phyloP scores from a whole-genome alignment of 768 basidiomycete genomes.

The Psilocybe subaeruginosa region DNA sequence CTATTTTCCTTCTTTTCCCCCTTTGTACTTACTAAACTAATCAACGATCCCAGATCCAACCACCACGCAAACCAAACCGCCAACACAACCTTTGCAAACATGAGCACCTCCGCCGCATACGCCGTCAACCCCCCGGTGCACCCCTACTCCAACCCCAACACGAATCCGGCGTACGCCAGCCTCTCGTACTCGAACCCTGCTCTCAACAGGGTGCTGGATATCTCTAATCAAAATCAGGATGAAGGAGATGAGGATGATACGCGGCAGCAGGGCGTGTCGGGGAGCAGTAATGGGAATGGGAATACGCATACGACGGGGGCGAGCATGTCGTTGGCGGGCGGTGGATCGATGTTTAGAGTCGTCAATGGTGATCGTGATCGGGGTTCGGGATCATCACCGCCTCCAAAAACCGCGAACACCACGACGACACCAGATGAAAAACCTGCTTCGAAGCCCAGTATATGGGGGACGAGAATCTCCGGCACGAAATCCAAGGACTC shows the following conservation, averaged over 20 bases:
- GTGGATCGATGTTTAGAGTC: conserved; percentile 12
- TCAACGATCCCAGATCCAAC: neutral
- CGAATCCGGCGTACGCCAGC: neutral
- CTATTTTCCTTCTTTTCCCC: conserved; percentile 1
- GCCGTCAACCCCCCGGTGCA: conserved; percentile 12
- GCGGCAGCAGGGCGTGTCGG: neutral
- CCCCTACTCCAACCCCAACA: neutral
- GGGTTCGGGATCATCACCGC: too few relatives aligned
- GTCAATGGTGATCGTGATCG: conserved; percentile 15
- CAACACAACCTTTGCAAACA: conserved; percentile 14
- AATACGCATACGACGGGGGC: neutral
- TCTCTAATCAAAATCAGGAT: too few relatives aligned
- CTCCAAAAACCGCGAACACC: too few relatives aligned
- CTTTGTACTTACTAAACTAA: neutral
- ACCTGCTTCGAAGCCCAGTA: neutral
- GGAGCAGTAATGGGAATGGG: neutral
- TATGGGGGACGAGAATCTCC: conserved; percentile 6
- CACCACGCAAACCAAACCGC: conserved; percentile 8
- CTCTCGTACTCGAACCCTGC: conserved; percentile 7
- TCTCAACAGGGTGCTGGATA: neutral
- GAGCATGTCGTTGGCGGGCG: conserved; percentile 2
- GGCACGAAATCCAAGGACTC: neutral
- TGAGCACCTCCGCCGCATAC: conserved; percentile 19
- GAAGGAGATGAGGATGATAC: neutral
- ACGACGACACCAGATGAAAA: too few relatives aligned